Evolutionary conservation across 495 filamentous ascomycete genomes (phyloP), one percentile per base, ranked within the genome.

Genomic region (Penicillium flavigenum): DNA sequence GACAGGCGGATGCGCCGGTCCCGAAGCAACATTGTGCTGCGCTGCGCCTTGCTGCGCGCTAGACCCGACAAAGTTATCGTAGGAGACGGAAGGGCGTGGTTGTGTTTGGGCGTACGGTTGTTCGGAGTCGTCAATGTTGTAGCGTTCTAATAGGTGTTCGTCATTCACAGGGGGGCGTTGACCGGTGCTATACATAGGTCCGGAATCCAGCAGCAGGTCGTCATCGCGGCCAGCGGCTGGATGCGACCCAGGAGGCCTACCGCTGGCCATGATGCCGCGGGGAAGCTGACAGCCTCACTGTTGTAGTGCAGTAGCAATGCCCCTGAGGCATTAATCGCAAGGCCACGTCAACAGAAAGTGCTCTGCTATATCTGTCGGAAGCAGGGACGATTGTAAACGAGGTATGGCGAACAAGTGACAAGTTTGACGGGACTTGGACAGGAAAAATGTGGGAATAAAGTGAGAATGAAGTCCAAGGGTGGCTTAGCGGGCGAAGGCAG

Each of bases 31-130:
- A 62, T 57, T 27, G 1, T 58, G 42, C 59, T 73, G 69, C 43
- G 62, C 49, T 42, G 60, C 82, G 64, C 58, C 72, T 72, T 72
- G 81, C 67, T 53, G 78, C 72, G 29, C 78, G 65, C 56, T 78
- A 68, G 73, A 83, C 47, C 94, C 95, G 56, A 98, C 86, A 66
- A 98, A 98, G 51, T 92, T 86, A 78, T 98, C 94, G 71, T 97
- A 96, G 32, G 93, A 96, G 47, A 92, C 81, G 20, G 92, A 97
- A 45, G 90, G 89, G 54, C 94, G 88, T 54, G 85, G 71, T 59
- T 83, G 81, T 45, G 61, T 49, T 60, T 83, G 81, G 39, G 57
- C 45, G 48, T 66, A 51, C 34, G 78, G 76, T 53, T 74, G 71
- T 51, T 88, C 83, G 58, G 81, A 79, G 59, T 88, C 82, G 65